phyloP scores from a whole-genome alignment of 495 filamentous ascomycete genomes.

The Daldinia decipiens region DNA sequence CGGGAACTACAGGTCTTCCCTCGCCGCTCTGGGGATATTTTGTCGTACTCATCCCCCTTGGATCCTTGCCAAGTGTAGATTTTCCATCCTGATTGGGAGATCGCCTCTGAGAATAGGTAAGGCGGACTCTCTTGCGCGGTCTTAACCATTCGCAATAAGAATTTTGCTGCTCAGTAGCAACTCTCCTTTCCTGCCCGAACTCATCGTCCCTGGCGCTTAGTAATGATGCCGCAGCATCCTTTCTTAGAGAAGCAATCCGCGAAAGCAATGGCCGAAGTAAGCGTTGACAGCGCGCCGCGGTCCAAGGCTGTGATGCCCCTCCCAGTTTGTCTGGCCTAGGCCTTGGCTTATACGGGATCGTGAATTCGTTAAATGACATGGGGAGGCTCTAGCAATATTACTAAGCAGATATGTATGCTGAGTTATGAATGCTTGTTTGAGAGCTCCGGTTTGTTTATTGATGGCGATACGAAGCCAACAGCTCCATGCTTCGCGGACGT shows the following conservation, averaged over 20 bases:
- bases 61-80: slow-evolving; percentile 6
- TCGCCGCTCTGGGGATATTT: slow-evolving; percentile 1
- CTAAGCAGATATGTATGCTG: slow-evolving; percentile 19
- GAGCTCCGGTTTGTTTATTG: slow-evolving; percentile 2
- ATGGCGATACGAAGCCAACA: slow-evolving; percentile 12
- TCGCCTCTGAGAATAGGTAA: slow-evolving; percentile 46
- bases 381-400: slow-evolving; percentile 9
- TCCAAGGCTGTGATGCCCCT: slow-evolving; percentile 59
- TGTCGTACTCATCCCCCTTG: slow-evolving; percentile 2
- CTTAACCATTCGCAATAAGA: slow-evolving; percentile 38
- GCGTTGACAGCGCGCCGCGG: slow-evolving; percentile 64
- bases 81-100: slow-evolving; percentile 13
- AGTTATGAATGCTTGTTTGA: slow-evolving; percentile 14
- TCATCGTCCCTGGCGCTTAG: slow-evolving; percentile 14
- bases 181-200: slow-evolving; percentile 17
- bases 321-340: slow-evolving; percentile 24
- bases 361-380: slow-evolving; percentile 28
- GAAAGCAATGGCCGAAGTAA: slow-evolving; percentile 65
- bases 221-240: slow-evolving; percentile 40
- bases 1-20: slow-evolving; percentile 18
- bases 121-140: slow-evolving; percentile 43
- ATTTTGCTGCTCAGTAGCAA: slow-evolving; percentile 15
- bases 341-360: slow-evolving; percentile 33
- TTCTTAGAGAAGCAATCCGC: slow-evolving; percentile 62
- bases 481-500: slow-evolving; percentile 1